Conservation (phyloP, 768 basidiomycete genomes). For the Thelephora aurantiotincta region DNA sequence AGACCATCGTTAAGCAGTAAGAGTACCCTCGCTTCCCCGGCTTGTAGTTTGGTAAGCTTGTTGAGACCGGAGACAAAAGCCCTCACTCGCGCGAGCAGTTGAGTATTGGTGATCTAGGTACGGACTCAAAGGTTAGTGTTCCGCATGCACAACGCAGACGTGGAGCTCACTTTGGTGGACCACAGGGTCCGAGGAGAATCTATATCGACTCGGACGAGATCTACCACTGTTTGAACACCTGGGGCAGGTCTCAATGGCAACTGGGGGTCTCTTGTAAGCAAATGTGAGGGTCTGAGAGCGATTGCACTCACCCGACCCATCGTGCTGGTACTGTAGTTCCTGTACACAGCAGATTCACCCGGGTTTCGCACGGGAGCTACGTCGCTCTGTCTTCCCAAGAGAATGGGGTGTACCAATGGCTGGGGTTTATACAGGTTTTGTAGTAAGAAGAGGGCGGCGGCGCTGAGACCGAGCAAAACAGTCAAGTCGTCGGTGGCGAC, state of each 20-base stretch:
- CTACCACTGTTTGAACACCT: constrained; percentile 50
- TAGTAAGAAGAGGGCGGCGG: constrained; percentile 62
- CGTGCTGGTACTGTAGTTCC: constrained; percentile 80
- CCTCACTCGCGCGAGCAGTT: constrained; percentile 54
- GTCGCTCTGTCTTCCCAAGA: constrained; percentile 87
- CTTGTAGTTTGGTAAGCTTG: constrained; percentile 36
- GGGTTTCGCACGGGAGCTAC: constrained; percentile 69
- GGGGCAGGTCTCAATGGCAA: constrained; percentile 62
- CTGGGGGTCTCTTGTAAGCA: constrained; percentile 22
- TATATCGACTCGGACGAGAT: constrained; percentile 52
- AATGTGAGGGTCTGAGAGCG: background rate
- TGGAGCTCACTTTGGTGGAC: constrained; percentile 48
- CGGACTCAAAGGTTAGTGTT: background rate
- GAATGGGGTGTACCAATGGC: constrained; percentile 84
- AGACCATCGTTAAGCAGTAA: constrained; percentile 67
- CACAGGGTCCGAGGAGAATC: constrained; percentile 64
- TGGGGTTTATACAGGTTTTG: constrained; percentile 72
- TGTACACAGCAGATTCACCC: constrained; percentile 75
- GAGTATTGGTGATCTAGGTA: constrained; percentile 55
- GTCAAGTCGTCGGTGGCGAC: constrained; percentile 70
- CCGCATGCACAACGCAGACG: background rate
- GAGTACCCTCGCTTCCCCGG: constrained; percentile 53
- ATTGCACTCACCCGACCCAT: constrained; percentile 53
- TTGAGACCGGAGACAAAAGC: constrained; percentile 65
- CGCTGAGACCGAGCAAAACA: constrained; percentile 60